Evolutionary conservation across 257 asterid species (phyloP), one percentile per base, ranked within the genome.

Genomic region (Nicotiana paniculata): DNA sequence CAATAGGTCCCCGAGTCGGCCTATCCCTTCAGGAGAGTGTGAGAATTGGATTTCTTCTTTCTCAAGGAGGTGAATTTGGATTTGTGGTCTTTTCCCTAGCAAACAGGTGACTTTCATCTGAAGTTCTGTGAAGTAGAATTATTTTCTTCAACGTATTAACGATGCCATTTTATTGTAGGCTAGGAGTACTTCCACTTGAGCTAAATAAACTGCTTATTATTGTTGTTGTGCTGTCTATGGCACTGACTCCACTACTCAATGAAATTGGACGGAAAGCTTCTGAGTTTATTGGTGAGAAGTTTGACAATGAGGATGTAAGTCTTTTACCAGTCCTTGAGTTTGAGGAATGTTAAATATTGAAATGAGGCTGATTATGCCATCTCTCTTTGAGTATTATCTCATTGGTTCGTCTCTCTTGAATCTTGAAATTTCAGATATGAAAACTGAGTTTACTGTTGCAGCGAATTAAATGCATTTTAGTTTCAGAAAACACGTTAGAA

Each of bases 1-100:
- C 97, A 84, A 82, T 96, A 86, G 99, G 97, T 67, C 99, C 99
- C 43, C 96, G 97, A 58, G 96, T 96, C 59, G 99, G 98, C 79
- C 89, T 96, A 58, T 89, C 90, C 85, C 92, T 94, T 84, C 91
- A 87, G 88, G 99, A 96, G 93, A 96, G 99, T 83, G 81, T 96
- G 84, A 86, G 99, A 90, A 93, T 96, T 80, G 99, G 99, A 18
- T 89, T 94, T 82, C 99, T 96, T 86, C 97, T 96, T 80, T 96
- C 99, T 65, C 99, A 96, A 86, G 99, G 99, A 58, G 99, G 99
- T 33, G 99, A 96, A 89, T 96, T 96, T 84, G 99, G 92, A 77
- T 96, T 96, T 84, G 99, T 96, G 0, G 98, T 96, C 57, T 96
- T 96, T 82, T 96, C 99, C 32, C 81, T 96, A 84, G 99, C 99